Base-by-base conservation (phyloP, 106 monocot genomes). In the Dendrobium catenatum region DNA sequence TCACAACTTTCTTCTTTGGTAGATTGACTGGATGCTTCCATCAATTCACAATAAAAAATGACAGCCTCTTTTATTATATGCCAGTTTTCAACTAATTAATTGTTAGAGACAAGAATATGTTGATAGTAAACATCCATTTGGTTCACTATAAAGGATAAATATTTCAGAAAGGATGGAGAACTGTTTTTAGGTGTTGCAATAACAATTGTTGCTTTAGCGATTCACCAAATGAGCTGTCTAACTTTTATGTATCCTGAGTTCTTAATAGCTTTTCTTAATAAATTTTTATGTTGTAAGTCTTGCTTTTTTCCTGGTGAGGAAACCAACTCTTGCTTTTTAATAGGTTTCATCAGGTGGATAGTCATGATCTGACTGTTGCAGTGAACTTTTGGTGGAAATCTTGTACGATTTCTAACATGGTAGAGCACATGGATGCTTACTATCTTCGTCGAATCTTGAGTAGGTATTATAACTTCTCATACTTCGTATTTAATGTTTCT, bases 311-410 rank as follows among this genome's bases (percentile, higher is more conserved):
- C 37, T 70, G 1, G 27, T 37, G 70, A 20, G 10, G 27, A 11
- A 9, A 70, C 11, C 15, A 37, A 37, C 9, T 74, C 20, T 49
- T 78, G 19, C 48, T 81, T 47, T 42, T 72, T 67, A 33, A 64
- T 85, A 98, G 97, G 97, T 98, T 85, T 87, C 97, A 98, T 79
- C 97, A 98, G 89, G 97, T 98, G 40, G 94, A 94, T 80, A 98
- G 97, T 89, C 86, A 89, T 78, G 89, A 98, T 86, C 72, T 98
- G 82, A 98, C 94, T 4, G 86, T 98, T 55, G 97, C 94, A 17
- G 89, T 98, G 51, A 98, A 98, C 68, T 91, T 94, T 83, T 98
- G 97, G 97, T 98, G 97, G 97, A 85, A 88, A 67, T 98, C 97
- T 84, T 48, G 83, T 42, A 81, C 91, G 48, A 94, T 92, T 86